These are phyloP conservation scores for Jatropha curcas DNA, from an alignment of 345 rosid genomes.

Conservation along the genomic window DNA sequence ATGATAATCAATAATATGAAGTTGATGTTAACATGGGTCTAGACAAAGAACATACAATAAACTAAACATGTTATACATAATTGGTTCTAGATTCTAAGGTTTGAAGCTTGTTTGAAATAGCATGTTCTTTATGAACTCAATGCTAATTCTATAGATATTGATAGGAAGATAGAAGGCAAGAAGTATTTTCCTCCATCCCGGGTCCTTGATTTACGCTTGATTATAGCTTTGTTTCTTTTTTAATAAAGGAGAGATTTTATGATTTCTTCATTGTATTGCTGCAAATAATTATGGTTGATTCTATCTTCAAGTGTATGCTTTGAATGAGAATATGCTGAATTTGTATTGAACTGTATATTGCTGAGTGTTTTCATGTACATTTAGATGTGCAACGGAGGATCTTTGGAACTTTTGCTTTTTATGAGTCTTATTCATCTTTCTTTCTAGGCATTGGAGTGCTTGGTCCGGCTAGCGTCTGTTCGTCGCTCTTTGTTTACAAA, in stretches of 20 bases:
- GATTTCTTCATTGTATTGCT: not conserved
- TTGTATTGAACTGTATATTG: not conserved
- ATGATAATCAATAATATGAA: too few species aligned
- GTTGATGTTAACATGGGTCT: too few species aligned
- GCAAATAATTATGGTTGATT: not conserved
- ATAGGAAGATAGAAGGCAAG: not conserved
- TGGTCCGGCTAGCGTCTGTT: constrained; percentile 96
- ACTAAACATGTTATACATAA: too few species aligned
- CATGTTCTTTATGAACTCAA: too few species aligned
- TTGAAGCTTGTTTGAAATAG: too few species aligned
- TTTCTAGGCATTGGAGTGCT: constrained; percentile 91
- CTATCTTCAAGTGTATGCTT: not conserved
- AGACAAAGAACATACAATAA: too few species aligned
- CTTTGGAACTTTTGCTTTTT: not conserved
- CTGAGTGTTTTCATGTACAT: not conserved
- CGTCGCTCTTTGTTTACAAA: constrained; percentile 87
- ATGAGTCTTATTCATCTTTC: constrained; percentile 14
- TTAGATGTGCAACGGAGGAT: not conserved
- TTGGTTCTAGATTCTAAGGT: too few species aligned
- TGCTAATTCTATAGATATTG: not conserved
- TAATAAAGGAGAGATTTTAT: not conserved
- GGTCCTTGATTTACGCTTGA: not conserved
- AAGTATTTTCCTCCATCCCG: not conserved
- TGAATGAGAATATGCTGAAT: not conserved
- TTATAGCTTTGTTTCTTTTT: too few species aligned